These are phyloP conservation scores for Hyaloscypha hepaticicola DNA, from an alignment of 495 filamentous ascomycete species.

Conservation along the genomic window DNA sequence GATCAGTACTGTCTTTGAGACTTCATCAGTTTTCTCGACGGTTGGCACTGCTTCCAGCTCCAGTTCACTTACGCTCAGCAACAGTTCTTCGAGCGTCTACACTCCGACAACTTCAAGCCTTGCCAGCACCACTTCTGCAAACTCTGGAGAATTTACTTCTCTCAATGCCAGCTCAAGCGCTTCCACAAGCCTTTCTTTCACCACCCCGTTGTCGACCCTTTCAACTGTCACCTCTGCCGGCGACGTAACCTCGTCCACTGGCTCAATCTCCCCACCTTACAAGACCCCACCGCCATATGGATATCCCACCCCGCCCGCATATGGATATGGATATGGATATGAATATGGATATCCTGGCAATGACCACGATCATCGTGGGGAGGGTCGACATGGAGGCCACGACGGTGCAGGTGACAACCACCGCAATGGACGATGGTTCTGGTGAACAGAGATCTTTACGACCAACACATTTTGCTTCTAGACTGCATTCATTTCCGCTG, in stretches of 20 bases:
- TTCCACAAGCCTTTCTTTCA: neutral
- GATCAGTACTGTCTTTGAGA: no score
- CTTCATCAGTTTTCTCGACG: no score
- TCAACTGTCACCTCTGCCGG: neutral
- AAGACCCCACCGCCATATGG: neutral
- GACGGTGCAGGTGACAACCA: neutral
- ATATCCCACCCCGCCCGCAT: neutral
- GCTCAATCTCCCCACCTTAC: neutral
- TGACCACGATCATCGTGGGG: neutral
- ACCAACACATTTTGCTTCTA: slow-evolving; percentile 14
- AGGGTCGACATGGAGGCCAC: neutral
- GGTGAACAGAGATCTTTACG: slow-evolving; percentile 4
- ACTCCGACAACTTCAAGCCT: neutral
- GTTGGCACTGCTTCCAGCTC: neutral
- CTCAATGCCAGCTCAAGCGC: neutral
- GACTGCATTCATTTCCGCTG: slow-evolving; percentile 5
- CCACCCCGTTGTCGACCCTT: neutral
- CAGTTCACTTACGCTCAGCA: neutral
- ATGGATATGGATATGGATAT: neutral
- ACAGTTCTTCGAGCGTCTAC: neutral
- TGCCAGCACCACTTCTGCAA: neutral
- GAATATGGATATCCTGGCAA: neutral
- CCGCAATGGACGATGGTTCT: neutral
- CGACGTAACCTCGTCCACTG: neutral
- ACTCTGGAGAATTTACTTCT: neutral